These are phyloP conservation scores for Diphasiastrum complanatum DNA, from an alignment of 83 land plant species.

Conservation along the genomic window DNA sequence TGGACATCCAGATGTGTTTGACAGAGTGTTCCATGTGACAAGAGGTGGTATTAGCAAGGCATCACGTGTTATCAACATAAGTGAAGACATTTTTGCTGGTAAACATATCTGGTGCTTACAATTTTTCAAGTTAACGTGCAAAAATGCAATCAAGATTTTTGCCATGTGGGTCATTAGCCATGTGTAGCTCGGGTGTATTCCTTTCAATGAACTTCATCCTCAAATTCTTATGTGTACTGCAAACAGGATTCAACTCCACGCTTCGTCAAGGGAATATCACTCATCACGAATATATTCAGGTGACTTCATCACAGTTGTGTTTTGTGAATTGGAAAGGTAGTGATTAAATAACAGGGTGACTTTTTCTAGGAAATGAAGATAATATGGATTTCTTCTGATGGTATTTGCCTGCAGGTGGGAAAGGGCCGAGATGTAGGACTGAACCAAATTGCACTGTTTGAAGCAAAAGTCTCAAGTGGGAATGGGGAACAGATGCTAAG, in stretches of 20 bases:
- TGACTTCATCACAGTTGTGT: not conserved
- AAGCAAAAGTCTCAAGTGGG: conserved; percentile 33
- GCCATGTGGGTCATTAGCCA: too few relatives aligned
- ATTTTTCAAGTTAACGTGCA: not conserved
- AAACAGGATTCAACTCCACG: conserved; percentile 37
- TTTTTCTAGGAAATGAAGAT: too few relatives aligned
- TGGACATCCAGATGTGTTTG: conserved; percentile 42
- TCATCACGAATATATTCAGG: conserved; percentile 43
- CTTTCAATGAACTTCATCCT: not conserved
- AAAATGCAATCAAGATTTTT: too few relatives aligned
- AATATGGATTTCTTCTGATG: too few relatives aligned
- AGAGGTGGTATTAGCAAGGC: conserved; percentile 42
- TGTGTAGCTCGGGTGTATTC: too few relatives aligned
- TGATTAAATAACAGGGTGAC: too few relatives aligned
- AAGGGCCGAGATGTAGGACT: conserved; percentile 22
- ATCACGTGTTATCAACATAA: conserved; percentile 29
- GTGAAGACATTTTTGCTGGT: conserved; percentile 44
- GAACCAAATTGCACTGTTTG: conserved; percentile 42
- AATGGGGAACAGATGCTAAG: conserved; percentile 20
- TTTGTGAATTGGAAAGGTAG: too few relatives aligned
- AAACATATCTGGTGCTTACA: not conserved
- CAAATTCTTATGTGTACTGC: not conserved
- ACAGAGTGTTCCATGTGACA: conserved; percentile 33
- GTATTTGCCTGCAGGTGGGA: conserved; percentile 10
- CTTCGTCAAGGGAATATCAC: conserved; percentile 33